A percentile compares a stretch with the other conserved stretches of the same genome.
Conservation (phyloP, 1,284 basidiomycete genomes). For the Schizopora paradoxa region DNA sequence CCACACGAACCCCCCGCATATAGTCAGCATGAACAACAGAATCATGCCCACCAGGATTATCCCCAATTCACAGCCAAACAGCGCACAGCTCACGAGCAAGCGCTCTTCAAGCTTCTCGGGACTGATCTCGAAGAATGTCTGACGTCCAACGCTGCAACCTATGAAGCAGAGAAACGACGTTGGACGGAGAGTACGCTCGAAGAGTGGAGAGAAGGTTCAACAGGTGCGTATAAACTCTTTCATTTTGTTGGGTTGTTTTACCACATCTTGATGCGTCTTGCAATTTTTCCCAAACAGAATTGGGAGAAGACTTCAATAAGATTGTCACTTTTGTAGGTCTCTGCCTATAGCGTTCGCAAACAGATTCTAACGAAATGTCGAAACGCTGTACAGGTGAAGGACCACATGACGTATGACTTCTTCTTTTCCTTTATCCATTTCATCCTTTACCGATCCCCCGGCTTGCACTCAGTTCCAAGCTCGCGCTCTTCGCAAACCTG, state of each 20-base stretch:
- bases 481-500: slow-evolving; percentile 16
- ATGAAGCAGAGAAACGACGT: slow-evolving; percentile 18
- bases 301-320: slow-evolving; percentile 13
- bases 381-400: slow-evolving; percentile 16
- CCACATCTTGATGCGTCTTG: background rate
- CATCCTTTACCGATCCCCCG: background rate
- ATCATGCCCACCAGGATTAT: no score
- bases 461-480: slow-evolving; percentile 14
- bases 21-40: no score
- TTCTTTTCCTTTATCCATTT: background rate
- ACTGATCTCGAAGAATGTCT: slow-evolving; percentile 17
- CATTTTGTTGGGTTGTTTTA: background rate
- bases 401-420: slow-evolving; percentile 18
- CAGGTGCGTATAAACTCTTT: slow-evolving; percentile 10
- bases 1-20: no score
- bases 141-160: slow-evolving; percentile 13
- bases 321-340: slow-evolving; percentile 17
- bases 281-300: slow-evolving; percentile 11
- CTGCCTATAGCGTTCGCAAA: background rate
- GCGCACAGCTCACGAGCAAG: background rate
- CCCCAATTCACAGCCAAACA: no score
- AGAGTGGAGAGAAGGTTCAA: slow-evolving; percentile 19
- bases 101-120: slow-evolving; percentile 12
- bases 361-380: no score
- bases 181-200: slow-evolving; percentile 19